Percentiles rank a stretch among this genome's conserved stretches.
Evolutionary conservation across 2,329 filamentous ascomycete species (phyloP).

Genomic region (Botrytis pseudocinerea): DNA sequence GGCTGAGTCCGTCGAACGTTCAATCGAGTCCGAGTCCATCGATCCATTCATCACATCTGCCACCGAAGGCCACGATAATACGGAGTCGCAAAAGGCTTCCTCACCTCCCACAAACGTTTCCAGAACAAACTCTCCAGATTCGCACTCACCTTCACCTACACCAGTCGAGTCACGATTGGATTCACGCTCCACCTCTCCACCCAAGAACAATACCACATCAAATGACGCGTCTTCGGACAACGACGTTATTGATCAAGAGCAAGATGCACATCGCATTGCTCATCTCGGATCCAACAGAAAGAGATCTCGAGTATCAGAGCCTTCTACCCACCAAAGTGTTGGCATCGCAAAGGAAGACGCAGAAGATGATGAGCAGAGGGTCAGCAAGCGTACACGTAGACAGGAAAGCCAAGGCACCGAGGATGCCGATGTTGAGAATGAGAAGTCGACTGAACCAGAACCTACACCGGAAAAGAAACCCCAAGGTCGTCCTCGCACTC

Average conservation of each 20-base stretch:
- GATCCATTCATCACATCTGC: not conserved
- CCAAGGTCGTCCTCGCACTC: not conserved
- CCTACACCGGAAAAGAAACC: not conserved
- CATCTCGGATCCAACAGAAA: conserved; percentile 9
- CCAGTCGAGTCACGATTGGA: conserved; percentile 16
- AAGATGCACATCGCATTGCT: not conserved
- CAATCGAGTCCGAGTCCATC: conserved; percentile 6
- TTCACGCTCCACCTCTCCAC: conserved; percentile 21
- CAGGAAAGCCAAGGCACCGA: not conserved
- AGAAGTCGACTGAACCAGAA: conserved; percentile 7
- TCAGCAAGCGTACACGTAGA: conserved; percentile 17
- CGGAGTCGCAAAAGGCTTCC: conserved; percentile 16
- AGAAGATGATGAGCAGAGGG: not conserved
- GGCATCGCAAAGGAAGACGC: not conserved
- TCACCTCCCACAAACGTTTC: conserved; percentile 3
- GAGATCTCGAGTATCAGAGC: conserved; percentile 17
- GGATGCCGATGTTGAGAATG: not conserved
- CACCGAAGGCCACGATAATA: not conserved
- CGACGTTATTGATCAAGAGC: conserved; percentile 5
- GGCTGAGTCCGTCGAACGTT: not conserved
- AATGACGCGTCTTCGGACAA: conserved; percentile 20
- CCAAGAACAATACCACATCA: not conserved
- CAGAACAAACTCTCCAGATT: conserved; percentile 6
- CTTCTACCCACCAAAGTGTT: not conserved
- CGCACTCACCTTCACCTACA: conserved; percentile 23